Evolutionary conservation across 495 filamentous ascomycete species (phyloP).

Genomic region (Aspergillus panamensis): DNA sequence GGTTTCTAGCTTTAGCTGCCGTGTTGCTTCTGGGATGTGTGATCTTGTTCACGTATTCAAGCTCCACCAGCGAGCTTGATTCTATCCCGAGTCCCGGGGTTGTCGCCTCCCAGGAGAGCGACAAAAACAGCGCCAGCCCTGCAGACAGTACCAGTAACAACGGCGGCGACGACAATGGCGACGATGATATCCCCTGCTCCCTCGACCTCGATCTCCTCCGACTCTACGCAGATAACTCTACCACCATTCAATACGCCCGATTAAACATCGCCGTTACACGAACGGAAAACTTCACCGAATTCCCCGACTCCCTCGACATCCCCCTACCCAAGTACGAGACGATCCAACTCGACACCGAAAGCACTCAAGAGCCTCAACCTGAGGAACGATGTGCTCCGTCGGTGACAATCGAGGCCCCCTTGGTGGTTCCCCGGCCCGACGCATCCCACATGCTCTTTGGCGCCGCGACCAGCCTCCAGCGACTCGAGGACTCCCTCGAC

Average conservation of each 20-base stretch:
- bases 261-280: constrained; percentile 20
- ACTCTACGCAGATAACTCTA: constrained; percentile 12
- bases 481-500: constrained; percentile 53
- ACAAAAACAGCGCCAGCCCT: neutral
- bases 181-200: constrained; percentile 14
- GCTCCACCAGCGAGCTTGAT: neutral
- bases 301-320: constrained; percentile 14
- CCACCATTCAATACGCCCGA: constrained; percentile 19
- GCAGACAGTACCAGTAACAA: neutral
- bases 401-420: constrained; percentile 18
- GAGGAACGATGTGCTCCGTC: constrained; percentile 17
- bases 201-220: constrained; percentile 21
- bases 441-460: constrained; percentile 57
- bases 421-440: constrained; percentile 26
- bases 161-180: neutral
- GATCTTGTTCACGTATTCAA: constrained; percentile 12
- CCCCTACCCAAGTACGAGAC: constrained; percentile 13
- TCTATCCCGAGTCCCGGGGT: neutral
- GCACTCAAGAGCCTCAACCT: constrained; percentile 8
- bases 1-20: constrained; percentile 8
- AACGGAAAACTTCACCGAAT: constrained; percentile 21
- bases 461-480: constrained; percentile 54
- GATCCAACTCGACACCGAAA: constrained; percentile 15
- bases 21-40: constrained; percentile 3
- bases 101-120: neutral